Percentiles rank a stretch among this genome's conserved stretches.
Evolutionary conservation across 305 asterid genomes (phyloP).

Genomic region (Solanum chacoense): DNA sequence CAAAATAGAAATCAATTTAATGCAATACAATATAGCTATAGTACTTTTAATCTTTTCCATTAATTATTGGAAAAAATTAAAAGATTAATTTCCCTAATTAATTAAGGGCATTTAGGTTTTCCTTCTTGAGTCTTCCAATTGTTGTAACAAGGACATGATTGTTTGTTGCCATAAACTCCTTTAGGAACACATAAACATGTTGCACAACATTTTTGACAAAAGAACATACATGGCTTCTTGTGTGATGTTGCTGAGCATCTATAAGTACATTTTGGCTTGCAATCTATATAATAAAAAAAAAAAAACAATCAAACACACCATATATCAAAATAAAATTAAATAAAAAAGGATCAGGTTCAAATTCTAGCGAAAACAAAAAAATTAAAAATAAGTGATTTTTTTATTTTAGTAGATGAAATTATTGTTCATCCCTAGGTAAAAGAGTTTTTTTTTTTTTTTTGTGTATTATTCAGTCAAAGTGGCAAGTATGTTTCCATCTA

Average conservation of each 20-base stretch:
- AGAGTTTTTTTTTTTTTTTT: no score
- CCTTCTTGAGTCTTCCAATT: slow-evolving; percentile 57
- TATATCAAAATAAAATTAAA: background rate
- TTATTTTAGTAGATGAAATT: background rate
- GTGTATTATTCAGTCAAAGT: background rate
- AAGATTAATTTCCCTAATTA: background rate
- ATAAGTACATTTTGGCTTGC: slow-evolving; percentile 30
- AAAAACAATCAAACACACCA: background rate
- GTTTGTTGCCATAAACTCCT: slow-evolving; percentile 40
- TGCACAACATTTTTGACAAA: slow-evolving; percentile 40
- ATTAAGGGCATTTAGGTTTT: slow-evolving; percentile 46
- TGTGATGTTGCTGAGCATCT: slow-evolving; percentile 54
- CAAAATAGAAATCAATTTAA: background rate
- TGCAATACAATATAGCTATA: background rate
- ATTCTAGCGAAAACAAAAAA: background rate
- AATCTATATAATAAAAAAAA: slow-evolving; percentile 9
- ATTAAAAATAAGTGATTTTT: background rate
- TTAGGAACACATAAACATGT: slow-evolving; percentile 44
- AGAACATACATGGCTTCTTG: slow-evolving; percentile 54
- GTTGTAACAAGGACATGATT: slow-evolving; percentile 52
- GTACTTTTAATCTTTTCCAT: background rate
- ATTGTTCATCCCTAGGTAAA: background rate
- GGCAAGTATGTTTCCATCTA: background rate
- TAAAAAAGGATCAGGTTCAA: background rate
- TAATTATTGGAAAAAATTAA: background rate